phyloP scores from a whole-genome alignment of 163 green algal species.

The Chlorella variabilis region DNA sequence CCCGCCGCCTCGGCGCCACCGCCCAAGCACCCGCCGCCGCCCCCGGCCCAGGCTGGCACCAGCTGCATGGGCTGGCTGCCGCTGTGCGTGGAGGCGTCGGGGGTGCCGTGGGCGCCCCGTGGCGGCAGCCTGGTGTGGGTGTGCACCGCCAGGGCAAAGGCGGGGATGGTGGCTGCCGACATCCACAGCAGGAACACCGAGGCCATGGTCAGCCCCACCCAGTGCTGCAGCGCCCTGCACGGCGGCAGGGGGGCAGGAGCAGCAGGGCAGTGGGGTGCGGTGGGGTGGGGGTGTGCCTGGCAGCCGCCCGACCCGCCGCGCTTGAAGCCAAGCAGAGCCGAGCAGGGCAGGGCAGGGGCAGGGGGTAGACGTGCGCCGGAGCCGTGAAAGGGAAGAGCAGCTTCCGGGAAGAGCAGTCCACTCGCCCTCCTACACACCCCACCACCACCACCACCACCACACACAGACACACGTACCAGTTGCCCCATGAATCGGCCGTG shows the following conservation, averaged over 20 bases:
- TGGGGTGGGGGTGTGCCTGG: neutral
- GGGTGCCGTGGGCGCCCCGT: neutral
- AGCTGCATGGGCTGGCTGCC: neutral
- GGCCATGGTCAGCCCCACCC: neutral
- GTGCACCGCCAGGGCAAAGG: conserved; percentile 21
- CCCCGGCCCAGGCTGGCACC: neutral
- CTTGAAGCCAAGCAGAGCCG: too few species aligned
- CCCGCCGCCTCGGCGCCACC: too few species aligned
- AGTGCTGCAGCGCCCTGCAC: neutral
- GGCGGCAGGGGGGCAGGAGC: neutral
- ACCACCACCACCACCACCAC: too few species aligned
- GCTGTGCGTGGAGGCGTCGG: too few species aligned
- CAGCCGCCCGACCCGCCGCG: too few species aligned
- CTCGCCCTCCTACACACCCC: too few species aligned
- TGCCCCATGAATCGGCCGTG: neutral
- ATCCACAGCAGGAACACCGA: conserved; percentile 14
- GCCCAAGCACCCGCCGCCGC: too few species aligned
- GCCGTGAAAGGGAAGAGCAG: too few species aligned
- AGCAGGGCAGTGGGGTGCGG: neutral
- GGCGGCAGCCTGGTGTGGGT: neutral
- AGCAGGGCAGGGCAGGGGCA: too few species aligned
- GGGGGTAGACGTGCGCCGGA: too few species aligned
- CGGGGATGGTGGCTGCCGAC: conserved; percentile 10
- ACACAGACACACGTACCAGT: neutral
- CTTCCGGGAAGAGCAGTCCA: too few species aligned